Conservation (phyloP, 192 early-diverging fungal species). For the Coemansia sp. region DNA sequence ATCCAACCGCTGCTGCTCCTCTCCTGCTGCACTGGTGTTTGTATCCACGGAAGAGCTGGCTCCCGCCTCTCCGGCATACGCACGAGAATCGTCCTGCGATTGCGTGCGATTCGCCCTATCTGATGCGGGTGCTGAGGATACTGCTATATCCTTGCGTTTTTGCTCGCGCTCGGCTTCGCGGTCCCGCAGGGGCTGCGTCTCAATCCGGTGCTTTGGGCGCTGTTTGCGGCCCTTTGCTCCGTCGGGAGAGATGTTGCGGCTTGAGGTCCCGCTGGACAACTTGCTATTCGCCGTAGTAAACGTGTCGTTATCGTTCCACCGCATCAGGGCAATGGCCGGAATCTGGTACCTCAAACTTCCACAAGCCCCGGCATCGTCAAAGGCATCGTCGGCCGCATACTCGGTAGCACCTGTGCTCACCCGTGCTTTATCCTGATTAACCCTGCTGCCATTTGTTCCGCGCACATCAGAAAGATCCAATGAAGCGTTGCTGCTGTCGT, state of each 20-base stretch:
- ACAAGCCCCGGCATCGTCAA: slow-evolving; percentile 24
- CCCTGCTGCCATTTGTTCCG: not conserved
- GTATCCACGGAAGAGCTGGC: not conserved
- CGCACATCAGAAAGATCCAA: not conserved
- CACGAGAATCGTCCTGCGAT: not conserved
- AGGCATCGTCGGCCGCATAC: slow-evolving; percentile 33
- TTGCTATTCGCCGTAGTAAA: slow-evolving; percentile 9
- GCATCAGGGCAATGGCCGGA: slow-evolving; percentile 12
- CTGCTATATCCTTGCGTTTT: slow-evolving; percentile 2
- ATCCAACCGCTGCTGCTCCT: slow-evolving; percentile 14
- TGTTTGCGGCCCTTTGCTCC: slow-evolving; percentile 18
- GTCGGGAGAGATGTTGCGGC: slow-evolving; percentile 37
- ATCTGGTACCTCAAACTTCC: slow-evolving; percentile 33
- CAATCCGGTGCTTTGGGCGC: slow-evolving; percentile 36
- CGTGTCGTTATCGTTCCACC: slow-evolving; percentile 11
- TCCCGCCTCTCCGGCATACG: not conserved
- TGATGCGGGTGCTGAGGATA: not conserved
- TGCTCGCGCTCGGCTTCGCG: slow-evolving; percentile 53
- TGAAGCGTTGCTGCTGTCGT: slow-evolving; percentile 48
- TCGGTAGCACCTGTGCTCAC: not conserved
- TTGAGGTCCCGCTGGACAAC: slow-evolving; percentile 26
- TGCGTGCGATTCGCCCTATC: not conserved
- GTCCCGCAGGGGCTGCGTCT: slow-evolving; percentile 52
- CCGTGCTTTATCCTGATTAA: not conserved
- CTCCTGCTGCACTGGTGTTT: not conserved